Percentiles rank a stretch among this genome's conserved stretches.
phyloP scores from a whole-genome alignment of 768 basidiomycete species.

The Termitomyces sp. region DNA sequence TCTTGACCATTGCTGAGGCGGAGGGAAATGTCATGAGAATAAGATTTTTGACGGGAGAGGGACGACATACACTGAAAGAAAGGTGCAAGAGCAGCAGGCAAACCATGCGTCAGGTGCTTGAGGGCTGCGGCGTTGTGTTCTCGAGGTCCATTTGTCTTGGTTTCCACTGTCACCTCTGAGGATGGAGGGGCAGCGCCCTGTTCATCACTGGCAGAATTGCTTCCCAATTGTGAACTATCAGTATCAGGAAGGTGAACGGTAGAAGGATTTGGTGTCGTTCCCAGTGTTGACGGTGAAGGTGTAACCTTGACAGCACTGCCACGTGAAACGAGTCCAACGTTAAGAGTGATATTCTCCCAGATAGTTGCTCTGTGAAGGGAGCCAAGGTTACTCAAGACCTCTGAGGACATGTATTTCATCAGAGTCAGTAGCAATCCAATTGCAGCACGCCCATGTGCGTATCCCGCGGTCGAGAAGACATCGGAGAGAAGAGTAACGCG shows the following conservation, averaged over 20 bases:
- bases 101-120: conserved; percentile 73
- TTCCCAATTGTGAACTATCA: conserved; percentile 22
- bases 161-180: conserved; percentile 6
- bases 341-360: conserved; percentile 84
- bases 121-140: conserved; percentile 71
- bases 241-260: conserved; percentile 35
- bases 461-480: conserved; percentile 79
- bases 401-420: conserved; percentile 55
- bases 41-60: background rate
- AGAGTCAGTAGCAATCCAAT: conserved; percentile 71
- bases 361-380: conserved; percentile 74
- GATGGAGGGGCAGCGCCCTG: conserved; percentile 1
- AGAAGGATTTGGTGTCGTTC: conserved; percentile 41
- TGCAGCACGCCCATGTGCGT: conserved; percentile 73
- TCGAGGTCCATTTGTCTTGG: conserved; percentile 38
- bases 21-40: background rate
- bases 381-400: conserved; percentile 70
- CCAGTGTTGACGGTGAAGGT: conserved; percentile 36
- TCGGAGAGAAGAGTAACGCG: conserved; percentile 82
- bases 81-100: conserved; percentile 70
- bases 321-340: conserved; percentile 46
- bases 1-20: conserved; percentile 70
- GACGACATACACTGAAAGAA: conserved; percentile 75
- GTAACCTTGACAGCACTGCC: conserved; percentile 48
- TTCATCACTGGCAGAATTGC: conserved; percentile 14